phyloP scores from a whole-genome alignment of 139 green algal genomes.

The Auxenochlorella pyrenoidosa region DNA sequence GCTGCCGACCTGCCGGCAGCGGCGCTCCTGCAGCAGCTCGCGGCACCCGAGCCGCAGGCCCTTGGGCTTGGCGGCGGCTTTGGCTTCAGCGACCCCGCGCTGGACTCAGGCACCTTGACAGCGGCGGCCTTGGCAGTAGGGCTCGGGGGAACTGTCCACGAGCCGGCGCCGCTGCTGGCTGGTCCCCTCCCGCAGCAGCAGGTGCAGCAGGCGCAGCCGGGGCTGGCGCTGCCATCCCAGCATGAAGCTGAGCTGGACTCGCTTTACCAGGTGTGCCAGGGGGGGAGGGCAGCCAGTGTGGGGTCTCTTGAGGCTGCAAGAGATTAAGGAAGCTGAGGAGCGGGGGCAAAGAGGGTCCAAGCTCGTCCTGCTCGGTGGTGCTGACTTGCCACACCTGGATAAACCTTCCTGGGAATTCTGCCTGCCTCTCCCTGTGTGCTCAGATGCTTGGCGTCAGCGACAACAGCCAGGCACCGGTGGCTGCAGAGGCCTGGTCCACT shows the following conservation, averaged over 20 bases:
- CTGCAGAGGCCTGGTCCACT: not conserved
- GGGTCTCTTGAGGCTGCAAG: no score
- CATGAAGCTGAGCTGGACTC: conserved; percentile 9
- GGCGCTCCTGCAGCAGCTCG: not conserved
- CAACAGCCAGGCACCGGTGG: not conserved
- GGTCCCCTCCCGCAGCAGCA: not conserved
- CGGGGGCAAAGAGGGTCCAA: not conserved
- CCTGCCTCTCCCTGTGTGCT: not conserved
- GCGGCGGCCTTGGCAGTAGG: not conserved
- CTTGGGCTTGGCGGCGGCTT: not conserved
- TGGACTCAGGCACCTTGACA: not conserved
- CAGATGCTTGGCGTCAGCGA: not conserved
- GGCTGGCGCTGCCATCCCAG: not conserved
- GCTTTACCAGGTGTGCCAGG: not conserved
- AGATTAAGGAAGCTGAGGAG: no score
- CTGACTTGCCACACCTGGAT: no score
- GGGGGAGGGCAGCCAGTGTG: no score
- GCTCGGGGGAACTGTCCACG: not conserved
- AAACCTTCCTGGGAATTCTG: not conserved
- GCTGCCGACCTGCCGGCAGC: not conserved
- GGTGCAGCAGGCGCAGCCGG: not conserved
- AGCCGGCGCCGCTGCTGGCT: not conserved
- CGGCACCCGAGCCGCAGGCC: not conserved
- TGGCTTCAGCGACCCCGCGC: not conserved
- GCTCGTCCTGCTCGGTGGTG: no score